Percentiles rank a stretch among this genome's conserved stretches.
Conservation (phyloP, 139 green algal genomes). For the Chlorella vulgaris region DNA sequence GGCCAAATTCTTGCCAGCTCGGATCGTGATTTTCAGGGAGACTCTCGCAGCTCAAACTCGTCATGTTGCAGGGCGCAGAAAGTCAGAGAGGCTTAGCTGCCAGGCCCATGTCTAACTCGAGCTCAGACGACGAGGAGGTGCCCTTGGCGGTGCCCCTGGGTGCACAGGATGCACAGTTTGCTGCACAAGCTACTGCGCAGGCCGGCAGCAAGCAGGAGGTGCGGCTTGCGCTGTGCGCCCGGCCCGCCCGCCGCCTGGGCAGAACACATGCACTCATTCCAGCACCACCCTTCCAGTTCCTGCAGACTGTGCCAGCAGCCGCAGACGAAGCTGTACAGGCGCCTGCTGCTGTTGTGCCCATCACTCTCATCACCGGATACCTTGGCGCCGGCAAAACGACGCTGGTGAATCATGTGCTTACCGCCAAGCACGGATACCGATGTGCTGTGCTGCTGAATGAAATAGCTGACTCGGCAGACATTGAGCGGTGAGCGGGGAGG, state of each 20-base stretch:
- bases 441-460: slow-evolving; percentile 94
- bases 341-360: slow-evolving; percentile 53
- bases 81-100: too few relatives aligned
- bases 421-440: slow-evolving; percentile 71
- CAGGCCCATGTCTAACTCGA: background rate
- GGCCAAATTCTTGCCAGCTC: too few relatives aligned
- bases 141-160: slow-evolving; percentile 3
- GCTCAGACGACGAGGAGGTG: background rate
- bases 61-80: too few relatives aligned
- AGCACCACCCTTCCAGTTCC: too few relatives aligned
- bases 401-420: slow-evolving; percentile 93
- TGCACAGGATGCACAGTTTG: background rate
- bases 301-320: too few relatives aligned
- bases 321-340: too few relatives aligned
- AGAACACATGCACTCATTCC: background rate
- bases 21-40: too few relatives aligned
- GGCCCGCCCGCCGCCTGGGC: too few relatives aligned
- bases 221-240: too few relatives aligned
- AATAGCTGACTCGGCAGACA: slow-evolving; percentile 76
- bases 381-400: slow-evolving; percentile 77
- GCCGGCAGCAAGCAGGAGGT: too few relatives aligned
- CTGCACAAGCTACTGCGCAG: too few relatives aligned
- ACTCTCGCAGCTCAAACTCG: background rate
- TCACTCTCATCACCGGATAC: slow-evolving; percentile 71
- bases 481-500: slow-evolving; percentile 86